Conservation (phyloP, 257 asterid genomes). For the Anisodus tanguticus region DNA sequence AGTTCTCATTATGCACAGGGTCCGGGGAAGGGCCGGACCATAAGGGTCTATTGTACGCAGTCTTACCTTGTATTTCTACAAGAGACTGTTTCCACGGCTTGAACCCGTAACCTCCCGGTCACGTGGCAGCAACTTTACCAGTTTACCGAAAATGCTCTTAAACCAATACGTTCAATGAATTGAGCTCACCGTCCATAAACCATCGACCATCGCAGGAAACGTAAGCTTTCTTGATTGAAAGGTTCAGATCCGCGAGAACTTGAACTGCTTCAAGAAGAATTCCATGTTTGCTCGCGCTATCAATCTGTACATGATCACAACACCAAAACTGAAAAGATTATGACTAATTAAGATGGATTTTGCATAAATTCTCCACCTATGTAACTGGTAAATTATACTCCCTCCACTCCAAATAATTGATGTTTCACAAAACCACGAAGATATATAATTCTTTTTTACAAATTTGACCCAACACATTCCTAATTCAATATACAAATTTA, state of each 20-base stretch:
- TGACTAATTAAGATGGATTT: not conserved
- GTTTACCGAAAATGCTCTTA: not conserved
- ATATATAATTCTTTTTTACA: too few species aligned
- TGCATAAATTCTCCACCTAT: not conserved
- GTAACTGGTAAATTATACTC: not conserved
- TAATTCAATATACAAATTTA: too few species aligned
- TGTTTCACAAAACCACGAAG: too few species aligned
- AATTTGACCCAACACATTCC: too few species aligned
- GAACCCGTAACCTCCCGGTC: too few species aligned
- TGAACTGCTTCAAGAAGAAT: slow-evolving; percentile 93
- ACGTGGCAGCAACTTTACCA: too few species aligned
- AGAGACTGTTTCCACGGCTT: too few species aligned
- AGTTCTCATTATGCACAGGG: too few species aligned
- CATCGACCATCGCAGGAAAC: slow-evolving; percentile 92
- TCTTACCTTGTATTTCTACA: too few species aligned
- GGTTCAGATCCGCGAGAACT: slow-evolving; percentile 83
- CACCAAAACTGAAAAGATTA: not conserved
- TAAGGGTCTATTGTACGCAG: too few species aligned
- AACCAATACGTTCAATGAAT: not conserved
- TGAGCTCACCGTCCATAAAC: slow-evolving; percentile 91
- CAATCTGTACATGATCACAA: slow-evolving; percentile 56
- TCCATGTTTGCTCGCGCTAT: slow-evolving; percentile 85
- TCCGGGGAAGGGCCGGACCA: too few species aligned
- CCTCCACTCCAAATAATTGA: too few species aligned
- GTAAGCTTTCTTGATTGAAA: slow-evolving; percentile 90